Percentiles rank a stretch among this genome's conserved stretches.
Conservation (phyloP, 148 eudicot species). For the Nepenthes mirabilis region DNA sequence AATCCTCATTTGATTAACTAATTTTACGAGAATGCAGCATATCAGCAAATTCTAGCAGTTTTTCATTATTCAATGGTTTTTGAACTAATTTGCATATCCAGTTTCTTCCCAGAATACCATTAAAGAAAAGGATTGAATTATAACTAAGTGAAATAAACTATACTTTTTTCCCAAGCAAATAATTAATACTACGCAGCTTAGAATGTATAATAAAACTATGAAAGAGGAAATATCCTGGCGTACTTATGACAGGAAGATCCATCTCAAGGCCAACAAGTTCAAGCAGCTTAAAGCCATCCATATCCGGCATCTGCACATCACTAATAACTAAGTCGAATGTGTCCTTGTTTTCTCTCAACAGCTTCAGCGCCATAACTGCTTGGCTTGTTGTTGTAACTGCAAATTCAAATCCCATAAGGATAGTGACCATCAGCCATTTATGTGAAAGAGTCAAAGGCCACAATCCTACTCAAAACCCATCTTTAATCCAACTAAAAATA, state of each 20-base stretch:
- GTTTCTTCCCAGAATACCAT: not conserved
- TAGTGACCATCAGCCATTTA: not conserved
- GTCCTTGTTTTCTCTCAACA: constrained; percentile 50
- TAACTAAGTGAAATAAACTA: not conserved
- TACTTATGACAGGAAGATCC: constrained; percentile 91
- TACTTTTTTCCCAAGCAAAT: not conserved
- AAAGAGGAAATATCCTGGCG: constrained; percentile 4
- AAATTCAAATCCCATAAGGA: not conserved
- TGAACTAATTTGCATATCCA: no score
- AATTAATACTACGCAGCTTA: not conserved
- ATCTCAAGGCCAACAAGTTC: constrained; percentile 79
- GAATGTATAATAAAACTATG: not conserved
- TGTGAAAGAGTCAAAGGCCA: not conserved
- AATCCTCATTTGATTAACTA: no score
- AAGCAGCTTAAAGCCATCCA: constrained; percentile 92
- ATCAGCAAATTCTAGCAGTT: no score
- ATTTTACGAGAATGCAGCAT: no score
- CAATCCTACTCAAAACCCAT: not conserved
- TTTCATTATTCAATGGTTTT: no score
- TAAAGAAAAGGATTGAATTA: not conserved
- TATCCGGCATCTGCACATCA: constrained; percentile 90
- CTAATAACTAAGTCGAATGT: constrained; percentile 60
- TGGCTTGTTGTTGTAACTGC: constrained; percentile 60
- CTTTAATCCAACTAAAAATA: no score
- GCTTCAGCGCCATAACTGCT: constrained; percentile 48